Base-by-base conservation (phyloP, 2,329 filamentous ascomycete genomes). In the Conoideocrella luteorostrata region DNA sequence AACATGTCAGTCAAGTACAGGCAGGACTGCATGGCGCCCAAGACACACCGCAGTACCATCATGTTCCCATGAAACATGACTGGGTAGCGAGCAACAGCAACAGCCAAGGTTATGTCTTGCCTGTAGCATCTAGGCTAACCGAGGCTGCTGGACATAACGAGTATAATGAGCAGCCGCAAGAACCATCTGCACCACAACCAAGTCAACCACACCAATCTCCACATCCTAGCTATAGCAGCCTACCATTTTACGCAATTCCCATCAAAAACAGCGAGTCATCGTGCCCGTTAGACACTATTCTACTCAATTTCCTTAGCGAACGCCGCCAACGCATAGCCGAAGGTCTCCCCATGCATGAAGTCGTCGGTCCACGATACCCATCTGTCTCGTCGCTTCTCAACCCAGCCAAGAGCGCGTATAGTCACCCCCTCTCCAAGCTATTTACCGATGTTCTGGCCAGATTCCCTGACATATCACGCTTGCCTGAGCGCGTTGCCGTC, bases 381-480 rank as follows among this genome's bases (percentile, higher is more conserved):
- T 86, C 83, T 45, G 85, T 94, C 45, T 83, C 82, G 0, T 86
- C 84, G 1, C 74, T 95, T 4, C 75, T 91, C 30, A 87, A 91
- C 57, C 85, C 86, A 0, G 70, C 79, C 32, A 73, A 74, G 40
- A 74, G 71, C 47, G 68, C 68, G 7, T 74, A 75, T 54, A 78
- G 82, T 2, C 88, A 95, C 56, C 87, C 87, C 1, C 70, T 95
- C 2, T 91, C 87, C 6, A 87, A 87, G 52, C 77, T 95, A 12
- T 87, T 94, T 58, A 90, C 86, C 33, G 88, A 94, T 61, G 88
- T 95, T 46, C 70, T 95, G 10, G 74, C 78, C 50, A 88, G 84
- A n/a, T 94, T 95, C 54, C 87, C 88, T 0, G 82, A 86, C 53
- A 80, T 95, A 23, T 78, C 75, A 4, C 75, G 73, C n/a, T 72